Evolutionary conservation across 2,329 filamentous ascomycete species (phyloP).

Genomic region (Neonectria coccinea): DNA sequence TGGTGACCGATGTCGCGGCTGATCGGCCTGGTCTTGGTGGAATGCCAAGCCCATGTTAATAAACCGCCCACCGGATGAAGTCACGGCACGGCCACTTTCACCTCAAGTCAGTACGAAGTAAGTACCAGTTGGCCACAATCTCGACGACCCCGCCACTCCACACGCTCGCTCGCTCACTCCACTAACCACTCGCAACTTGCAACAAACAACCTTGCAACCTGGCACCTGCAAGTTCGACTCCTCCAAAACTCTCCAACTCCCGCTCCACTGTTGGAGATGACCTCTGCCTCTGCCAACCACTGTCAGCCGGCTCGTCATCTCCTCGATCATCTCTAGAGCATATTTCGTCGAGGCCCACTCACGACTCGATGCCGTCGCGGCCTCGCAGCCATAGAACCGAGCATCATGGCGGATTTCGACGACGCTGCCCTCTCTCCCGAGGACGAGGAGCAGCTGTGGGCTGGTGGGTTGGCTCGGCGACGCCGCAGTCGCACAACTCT

Average conservation of each 20-base stretch:
- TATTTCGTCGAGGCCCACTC: constrained; percentile 18
- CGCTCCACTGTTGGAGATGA: constrained; percentile 39
- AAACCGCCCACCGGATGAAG: constrained; percentile 39
- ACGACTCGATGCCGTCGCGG: constrained; percentile 52
- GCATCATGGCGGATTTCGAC: constrained; percentile 72
- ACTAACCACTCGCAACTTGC: constrained; percentile 28
- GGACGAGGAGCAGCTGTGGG: constrained; percentile 89
- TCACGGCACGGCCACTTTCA: constrained; percentile 37
- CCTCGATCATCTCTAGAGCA: constrained; percentile 30
- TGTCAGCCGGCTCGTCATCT: constrained; percentile 37
- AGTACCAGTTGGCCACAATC: constrained; percentile 30
- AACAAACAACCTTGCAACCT: constrained; percentile 15
- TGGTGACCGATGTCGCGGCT: constrained; percentile 1
- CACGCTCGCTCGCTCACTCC: constrained; percentile 22
- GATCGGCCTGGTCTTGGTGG: constrained; percentile 26
- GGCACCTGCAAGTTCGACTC: constrained; percentile 8
- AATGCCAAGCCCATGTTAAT: constrained; percentile 35
- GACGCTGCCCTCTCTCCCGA: constrained; percentile 72
- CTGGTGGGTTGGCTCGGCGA: constrained; percentile 65
- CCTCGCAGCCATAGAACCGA: constrained; percentile 43
- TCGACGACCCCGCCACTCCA: constrained; percentile 43
- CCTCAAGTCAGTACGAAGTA: background rate
- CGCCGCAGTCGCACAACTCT: constrained; percentile 15
- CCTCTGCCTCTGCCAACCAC: constrained; percentile 35
- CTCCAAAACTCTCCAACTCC: constrained; percentile 17